Base-by-base conservation (phyloP, 2,329 filamentous ascomycete species). In the Orbilia brochopaga region DNA sequence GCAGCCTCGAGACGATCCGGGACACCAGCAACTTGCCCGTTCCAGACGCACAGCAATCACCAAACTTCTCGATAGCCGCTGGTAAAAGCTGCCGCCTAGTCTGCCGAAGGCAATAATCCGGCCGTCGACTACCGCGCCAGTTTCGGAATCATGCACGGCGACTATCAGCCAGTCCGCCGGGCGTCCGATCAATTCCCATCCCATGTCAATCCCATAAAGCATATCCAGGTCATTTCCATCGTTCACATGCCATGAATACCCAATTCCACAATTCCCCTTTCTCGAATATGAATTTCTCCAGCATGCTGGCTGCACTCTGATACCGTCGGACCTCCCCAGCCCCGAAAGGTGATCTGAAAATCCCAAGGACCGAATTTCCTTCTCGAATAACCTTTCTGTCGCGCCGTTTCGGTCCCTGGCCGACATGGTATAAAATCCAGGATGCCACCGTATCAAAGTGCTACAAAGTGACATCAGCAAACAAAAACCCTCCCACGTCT, bases 371-470 rank as follows among this genome's bases (percentile, higher is more conserved):
- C 27, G 27, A 32, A 32, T 32, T 32, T 32, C 8, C 51, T 62
- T 69, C 48, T 32, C 23, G 37, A 57, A 44, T 48, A 56, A 56
- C 56, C 51, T 50, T 69, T 54, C 55, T 19, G 57, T 52, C 44
- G 44, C 23, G 21, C 11, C 13, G 32, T 27, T 51, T 61, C 54
- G n/a, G 13, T 44, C 24, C 21, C 27, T 44, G 63, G 50, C 23
- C 40, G 23, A 19, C 10, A n/a, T 8, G 24, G 40, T 23, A n/a
- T n/a, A 53, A 53, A 46, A 46, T 61, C 46, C 57, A 24, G 53
- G 55, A 44, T 52, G 37, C 51, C 56, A 54, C 35, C 50, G 66
- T 70, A 52, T 70, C 66, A 70, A 19, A 59, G 37, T 70, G 55
- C 54, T 57, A 70, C 66, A 64, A 54, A 61, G 15, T 23, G 51